Percentiles rank a stretch among this genome's conserved stretches.
phyloP scores from a whole-genome alignment of 2,329 filamentous ascomycete genomes.

The Fusarium duplospermum region DNA sequence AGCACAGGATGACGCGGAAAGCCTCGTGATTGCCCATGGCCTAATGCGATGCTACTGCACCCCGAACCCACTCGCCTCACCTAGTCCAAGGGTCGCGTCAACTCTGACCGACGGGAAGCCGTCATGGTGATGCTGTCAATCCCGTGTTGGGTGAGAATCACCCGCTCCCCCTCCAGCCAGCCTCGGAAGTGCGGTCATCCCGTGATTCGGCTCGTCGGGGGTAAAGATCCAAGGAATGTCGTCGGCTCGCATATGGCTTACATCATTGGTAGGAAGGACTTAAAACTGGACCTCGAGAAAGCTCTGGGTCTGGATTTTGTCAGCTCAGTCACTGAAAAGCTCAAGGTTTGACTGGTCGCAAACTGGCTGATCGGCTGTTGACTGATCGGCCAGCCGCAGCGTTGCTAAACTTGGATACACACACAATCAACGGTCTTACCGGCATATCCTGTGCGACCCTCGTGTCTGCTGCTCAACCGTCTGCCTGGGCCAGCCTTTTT shows the following conservation, averaged over 20 bases:
- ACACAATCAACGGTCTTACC: constrained; percentile 22
- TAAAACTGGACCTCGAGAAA: background rate
- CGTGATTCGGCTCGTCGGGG: constrained; percentile 26
- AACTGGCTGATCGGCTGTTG: background rate
- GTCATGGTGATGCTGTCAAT: constrained; percentile 16
- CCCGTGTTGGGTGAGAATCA: constrained; percentile 12
- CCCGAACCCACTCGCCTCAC: constrained; percentile 13
- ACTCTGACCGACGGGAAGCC: constrained; percentile 10
- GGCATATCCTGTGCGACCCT: constrained; percentile 32
- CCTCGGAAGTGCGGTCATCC: constrained; percentile 11
- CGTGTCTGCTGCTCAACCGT: constrained; percentile 43
- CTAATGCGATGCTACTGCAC: constrained; percentile 27
- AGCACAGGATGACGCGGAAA: constrained; percentile 30
- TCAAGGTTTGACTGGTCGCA: background rate
- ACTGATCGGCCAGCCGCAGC: background rate
- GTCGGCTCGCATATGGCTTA: constrained; percentile 16
- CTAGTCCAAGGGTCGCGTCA: constrained; percentile 21
- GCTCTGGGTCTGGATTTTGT: background rate
- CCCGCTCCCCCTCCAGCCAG: background rate
- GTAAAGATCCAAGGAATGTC: constrained; percentile 11
- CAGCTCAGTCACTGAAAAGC: background rate
- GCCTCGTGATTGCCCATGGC: constrained; percentile 26
- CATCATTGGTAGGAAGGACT: constrained; percentile 19
- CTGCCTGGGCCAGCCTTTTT: constrained; percentile 6
- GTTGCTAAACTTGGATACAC: constrained; percentile 1